Evolutionary conservation across 2,329 filamentous ascomycete genomes (phyloP).

Genomic region (Epichloe gansuensis): DNA sequence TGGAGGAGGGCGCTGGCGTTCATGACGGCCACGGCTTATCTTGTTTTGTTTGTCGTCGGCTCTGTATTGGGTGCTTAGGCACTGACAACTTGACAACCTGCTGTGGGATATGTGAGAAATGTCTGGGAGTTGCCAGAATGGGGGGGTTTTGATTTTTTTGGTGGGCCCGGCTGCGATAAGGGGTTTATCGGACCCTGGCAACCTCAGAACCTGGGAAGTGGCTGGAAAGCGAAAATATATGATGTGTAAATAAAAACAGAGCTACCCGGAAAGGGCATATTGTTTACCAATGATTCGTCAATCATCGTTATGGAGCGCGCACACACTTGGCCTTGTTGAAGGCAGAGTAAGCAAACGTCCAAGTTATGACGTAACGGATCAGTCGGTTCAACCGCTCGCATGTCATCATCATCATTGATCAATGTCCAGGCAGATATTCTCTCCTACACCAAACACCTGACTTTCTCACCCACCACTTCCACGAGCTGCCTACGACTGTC

Average conservation of each 20-base stretch:
- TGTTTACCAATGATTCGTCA: too few species aligned
- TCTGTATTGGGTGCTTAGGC: neutral
- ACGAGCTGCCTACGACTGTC: neutral
- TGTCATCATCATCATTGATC: too few species aligned
- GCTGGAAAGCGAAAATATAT: too few species aligned
- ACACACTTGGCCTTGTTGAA: too few species aligned
- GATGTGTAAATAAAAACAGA: too few species aligned
- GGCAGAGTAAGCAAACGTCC: neutral
- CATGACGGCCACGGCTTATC: conserved; percentile 37
- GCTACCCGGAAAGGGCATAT: too few species aligned
- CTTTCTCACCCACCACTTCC: too few species aligned
- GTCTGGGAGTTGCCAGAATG: neutral
- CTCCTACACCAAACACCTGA: too few species aligned
- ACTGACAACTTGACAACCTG: too few species aligned
- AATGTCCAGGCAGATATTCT: too few species aligned
- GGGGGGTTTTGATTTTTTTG: neutral
- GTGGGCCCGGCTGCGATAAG: neutral
- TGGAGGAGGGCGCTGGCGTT: conserved; percentile 72
- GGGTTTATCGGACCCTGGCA: neutral
- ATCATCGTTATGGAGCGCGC: too few species aligned
- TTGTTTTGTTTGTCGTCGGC: neutral
- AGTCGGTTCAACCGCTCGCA: too few species aligned
- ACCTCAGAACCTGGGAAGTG: neutral
- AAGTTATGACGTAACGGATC: neutral
- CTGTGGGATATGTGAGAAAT: neutral